Conservation (phyloP, 345 rosid species). For the Geranium rotundifolium region DNA sequence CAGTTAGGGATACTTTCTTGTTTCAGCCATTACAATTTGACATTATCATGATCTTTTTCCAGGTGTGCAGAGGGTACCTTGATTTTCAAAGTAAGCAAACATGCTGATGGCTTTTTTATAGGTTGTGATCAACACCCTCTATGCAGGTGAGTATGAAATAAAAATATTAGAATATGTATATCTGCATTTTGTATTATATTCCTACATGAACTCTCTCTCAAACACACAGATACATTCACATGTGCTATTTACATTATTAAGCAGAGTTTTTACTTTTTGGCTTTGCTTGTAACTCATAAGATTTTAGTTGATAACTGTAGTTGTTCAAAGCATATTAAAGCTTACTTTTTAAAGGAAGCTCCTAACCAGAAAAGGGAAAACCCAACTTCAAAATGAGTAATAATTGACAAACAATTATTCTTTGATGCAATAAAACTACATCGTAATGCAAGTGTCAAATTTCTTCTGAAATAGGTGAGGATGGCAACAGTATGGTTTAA, state of each 20-base stretch:
- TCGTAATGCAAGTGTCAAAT: no score
- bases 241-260: neutral
- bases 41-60: slow-evolving; percentile 18
- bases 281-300: no score
- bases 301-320: no score
- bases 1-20: no score
- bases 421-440: no score
- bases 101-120: slow-evolving; percentile 79
- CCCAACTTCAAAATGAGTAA: no score
- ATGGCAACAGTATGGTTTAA: no score
- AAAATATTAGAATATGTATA: neutral
- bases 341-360: no score
- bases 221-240: neutral
- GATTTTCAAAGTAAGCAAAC: slow-evolving; percentile 74
- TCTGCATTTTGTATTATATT: neutral
- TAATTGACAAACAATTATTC: no score
- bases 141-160: slow-evolving; percentile 68
- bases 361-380: no score
- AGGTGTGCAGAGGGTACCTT: slow-evolving; percentile 85
- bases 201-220: neutral
- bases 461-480: no score
- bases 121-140: slow-evolving; percentile 86
- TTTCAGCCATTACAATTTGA: neutral
- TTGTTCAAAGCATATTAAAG: no score
- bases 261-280: neutral